Conservation (phyloP, 1,284 basidiomycete species). For the Cutaneotrichosporon cavernicola region DNA sequence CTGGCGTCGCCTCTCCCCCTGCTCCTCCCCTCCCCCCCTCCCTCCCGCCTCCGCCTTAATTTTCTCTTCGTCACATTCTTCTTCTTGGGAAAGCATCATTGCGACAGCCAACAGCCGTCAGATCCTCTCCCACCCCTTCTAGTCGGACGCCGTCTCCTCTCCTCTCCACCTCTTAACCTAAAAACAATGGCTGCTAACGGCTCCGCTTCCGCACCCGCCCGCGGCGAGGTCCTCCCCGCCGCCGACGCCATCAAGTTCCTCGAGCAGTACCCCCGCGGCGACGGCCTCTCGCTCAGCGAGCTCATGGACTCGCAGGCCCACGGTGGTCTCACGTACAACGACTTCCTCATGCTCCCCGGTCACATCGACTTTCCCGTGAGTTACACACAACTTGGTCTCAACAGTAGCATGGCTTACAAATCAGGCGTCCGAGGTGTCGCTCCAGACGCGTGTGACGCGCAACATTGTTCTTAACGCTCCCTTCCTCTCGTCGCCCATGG, state of each 20-base stretch:
- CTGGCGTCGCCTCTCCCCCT: neutral
- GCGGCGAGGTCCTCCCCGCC: constrained; percentile 32
- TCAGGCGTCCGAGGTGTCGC: constrained; percentile 63
- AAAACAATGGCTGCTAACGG: constrained; percentile 27
- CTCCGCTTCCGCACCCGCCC: constrained; percentile 23
- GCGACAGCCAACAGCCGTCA: constrained; percentile 18
- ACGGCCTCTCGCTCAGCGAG: constrained; percentile 82
- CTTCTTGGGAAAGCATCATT: constrained; percentile 27
- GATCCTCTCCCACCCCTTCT: constrained; percentile 20
- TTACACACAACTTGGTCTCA: neutral
- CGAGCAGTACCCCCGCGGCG: constrained; percentile 67
- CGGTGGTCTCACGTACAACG: constrained; percentile 96
- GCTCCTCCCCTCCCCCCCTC: neutral
- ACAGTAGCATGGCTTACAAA: constrained; percentile 16
- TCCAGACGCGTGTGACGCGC: constrained; percentile 82
- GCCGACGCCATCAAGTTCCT: constrained; percentile 68
- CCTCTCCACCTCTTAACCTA: neutral
- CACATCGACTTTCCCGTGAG: constrained; percentile 90
- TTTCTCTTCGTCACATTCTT: constrained; percentile 19
- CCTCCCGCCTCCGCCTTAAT: constrained; percentile 9
- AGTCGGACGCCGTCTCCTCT: constrained; percentile 4
- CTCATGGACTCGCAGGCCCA: constrained; percentile 86
- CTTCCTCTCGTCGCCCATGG: constrained; percentile 98
- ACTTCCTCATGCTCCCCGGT: constrained; percentile 90
- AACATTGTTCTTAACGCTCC: constrained; percentile 94